Evolutionary conservation across 1,284 basidiomycete species (phyloP).

Genomic region (Ustilago trichophora): DNA sequence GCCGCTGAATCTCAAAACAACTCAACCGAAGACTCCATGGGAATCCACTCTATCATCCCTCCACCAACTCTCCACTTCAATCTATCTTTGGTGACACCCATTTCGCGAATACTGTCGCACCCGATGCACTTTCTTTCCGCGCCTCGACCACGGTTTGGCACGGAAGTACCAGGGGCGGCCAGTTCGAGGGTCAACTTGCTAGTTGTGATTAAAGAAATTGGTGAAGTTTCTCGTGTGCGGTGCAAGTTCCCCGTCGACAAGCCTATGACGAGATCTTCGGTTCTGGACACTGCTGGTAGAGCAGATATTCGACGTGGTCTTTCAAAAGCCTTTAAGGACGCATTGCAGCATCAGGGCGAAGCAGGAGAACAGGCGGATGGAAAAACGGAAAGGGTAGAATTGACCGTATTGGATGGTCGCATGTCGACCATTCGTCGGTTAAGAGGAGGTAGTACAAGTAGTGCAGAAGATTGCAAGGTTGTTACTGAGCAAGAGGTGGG

Average conservation of each 20-base stretch:
- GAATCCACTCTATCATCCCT: conserved; percentile 26
- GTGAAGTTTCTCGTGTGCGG: conserved; percentile 8
- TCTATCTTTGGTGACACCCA: conserved; percentile 9
- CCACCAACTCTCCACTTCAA: conserved; percentile 34
- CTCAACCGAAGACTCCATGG: not conserved
- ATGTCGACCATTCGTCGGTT: conserved; percentile 4
- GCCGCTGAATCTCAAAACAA: not conserved
- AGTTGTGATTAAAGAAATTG: conserved; percentile 27
- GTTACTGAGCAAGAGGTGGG: not conserved
- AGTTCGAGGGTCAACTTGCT: conserved; percentile 14
- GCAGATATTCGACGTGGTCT: not conserved
- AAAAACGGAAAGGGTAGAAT: conserved; percentile 4
- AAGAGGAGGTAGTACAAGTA: not conserved
- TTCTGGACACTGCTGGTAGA: too few relatives aligned
- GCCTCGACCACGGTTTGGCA: not conserved
- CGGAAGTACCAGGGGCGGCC: not conserved
- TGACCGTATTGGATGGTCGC: conserved; percentile 29
- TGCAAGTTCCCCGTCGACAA: conserved; percentile 1
- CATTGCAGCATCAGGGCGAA: not conserved
- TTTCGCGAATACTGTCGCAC: conserved; percentile 16
- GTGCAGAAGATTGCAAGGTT: not conserved
- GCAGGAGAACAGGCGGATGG: not conserved
- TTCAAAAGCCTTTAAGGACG: not conserved
- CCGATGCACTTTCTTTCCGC: conserved; percentile 10
- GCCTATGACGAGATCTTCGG: too few relatives aligned